Percentiles rank a stretch among this genome's conserved stretches.
phyloP scores from a whole-genome alignment of 768 basidiomycete species.

The Scleroderma citrinum region DNA sequence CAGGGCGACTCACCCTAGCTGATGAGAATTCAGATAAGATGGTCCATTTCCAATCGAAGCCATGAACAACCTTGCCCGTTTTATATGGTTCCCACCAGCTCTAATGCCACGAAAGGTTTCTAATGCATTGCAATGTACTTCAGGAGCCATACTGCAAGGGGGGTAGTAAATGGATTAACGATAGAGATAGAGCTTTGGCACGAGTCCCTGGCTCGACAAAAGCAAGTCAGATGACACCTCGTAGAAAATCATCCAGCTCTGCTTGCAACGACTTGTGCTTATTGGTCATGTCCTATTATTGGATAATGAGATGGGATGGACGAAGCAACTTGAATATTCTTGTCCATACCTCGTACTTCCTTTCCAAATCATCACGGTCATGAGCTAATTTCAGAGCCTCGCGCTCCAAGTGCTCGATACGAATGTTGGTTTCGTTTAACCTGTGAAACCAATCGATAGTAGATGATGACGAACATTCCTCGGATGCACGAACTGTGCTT shows the following conservation, averaged over 20 bases:
- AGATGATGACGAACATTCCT: background rate
- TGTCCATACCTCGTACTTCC: conserved; percentile 83
- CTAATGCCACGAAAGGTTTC: too few species aligned
- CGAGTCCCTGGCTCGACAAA: too few species aligned
- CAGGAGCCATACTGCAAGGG: too few species aligned
- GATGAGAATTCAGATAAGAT: too few species aligned
- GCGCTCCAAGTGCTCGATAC: conserved; percentile 96
- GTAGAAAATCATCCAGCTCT: conserved; percentile 73
- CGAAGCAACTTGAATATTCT: background rate
- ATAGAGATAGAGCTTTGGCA: too few species aligned
- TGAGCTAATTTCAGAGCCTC: conserved; percentile 81
- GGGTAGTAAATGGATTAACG: too few species aligned
- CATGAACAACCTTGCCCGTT: too few species aligned
- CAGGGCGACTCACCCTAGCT: too few species aligned
- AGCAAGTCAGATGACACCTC: background rate
- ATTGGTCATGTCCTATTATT: conserved; percentile 54
- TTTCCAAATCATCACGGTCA: conserved; percentile 90
- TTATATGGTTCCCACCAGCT: too few species aligned
- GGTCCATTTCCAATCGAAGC: too few species aligned
- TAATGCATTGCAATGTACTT: too few species aligned
- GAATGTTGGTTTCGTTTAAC: conserved; percentile 79
- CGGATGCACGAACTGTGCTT: background rate
- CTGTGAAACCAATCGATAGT: conserved; percentile 39
- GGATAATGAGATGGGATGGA: conserved; percentile 2
- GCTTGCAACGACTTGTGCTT: conserved; percentile 71